Base-by-base conservation (phyloP, 1,284 basidiomycete species). In the Boletus sp. region DNA sequence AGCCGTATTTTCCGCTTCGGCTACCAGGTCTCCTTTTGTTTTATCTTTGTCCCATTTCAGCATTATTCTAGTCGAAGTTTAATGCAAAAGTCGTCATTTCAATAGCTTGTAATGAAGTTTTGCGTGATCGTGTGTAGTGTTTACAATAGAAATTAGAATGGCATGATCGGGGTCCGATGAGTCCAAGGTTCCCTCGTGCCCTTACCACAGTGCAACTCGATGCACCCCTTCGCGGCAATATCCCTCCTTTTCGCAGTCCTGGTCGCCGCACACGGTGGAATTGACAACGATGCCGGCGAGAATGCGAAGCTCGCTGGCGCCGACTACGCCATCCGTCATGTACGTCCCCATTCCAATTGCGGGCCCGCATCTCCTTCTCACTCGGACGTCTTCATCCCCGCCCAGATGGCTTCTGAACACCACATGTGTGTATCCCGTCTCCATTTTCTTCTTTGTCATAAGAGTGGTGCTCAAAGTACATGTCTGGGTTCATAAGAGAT, bases 321-420 rank as follows among this genome's bases (percentile, higher is more conserved):
- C n/a, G 61, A 69, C 33, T 80, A 79, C 49, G 76, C 75, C 37
- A 62, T 72, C 56, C 63, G 72, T 58, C 77, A 80, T 60, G 77
- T 84, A 71, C 57, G 82, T 71, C 44, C 33, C 10, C 36, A 27
- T 46, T 5, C 57, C 50, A 12, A 46, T 52, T 44, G 46, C 26
- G 44, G 49, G 32, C 33, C 5, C 20, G 12, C 17, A 47, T 39
- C 22, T n/a, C n/a, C n/a, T n/a, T n/a, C 3, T 37, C 36, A 10
- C 36, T 46, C 53, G 64, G 30, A 61, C 51, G 32, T 53, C 48
- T 49, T 47, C 47, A 49, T 56, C 23, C 20, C 41, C 44, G 22
- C 22, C 23, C 57, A 91, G 88, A 91, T 91, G 88, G 78, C 84
- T 46, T 77, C 78, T 16, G 88, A 91, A 57, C 88, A 91, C 65